These are phyloP conservation scores for Penicillium sp. DNA, from an alignment of 2,329 filamentous ascomycete species.

Conservation along the genomic window DNA sequence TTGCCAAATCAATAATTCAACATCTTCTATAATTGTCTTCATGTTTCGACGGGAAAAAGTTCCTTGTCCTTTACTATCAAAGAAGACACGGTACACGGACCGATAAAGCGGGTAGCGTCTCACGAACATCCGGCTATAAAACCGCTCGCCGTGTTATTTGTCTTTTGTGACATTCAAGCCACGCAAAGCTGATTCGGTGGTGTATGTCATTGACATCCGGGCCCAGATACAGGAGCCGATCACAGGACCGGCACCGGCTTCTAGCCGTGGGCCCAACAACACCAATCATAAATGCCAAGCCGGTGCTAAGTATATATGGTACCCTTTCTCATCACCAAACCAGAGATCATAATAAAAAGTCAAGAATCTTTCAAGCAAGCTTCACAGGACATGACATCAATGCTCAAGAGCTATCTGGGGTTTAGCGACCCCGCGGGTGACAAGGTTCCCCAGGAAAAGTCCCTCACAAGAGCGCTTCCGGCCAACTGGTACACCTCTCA, in stretches of 20 bases:
- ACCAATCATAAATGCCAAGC: neutral
- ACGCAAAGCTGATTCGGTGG: neutral
- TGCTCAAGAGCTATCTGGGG: slow-evolving; percentile 3
- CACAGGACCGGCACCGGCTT: neutral
- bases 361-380: neutral
- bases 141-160: neutral
- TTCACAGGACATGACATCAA: neutral
- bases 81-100: neutral
- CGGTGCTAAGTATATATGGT: neutral
- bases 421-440: slow-evolving; percentile 1
- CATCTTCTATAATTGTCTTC: neutral
- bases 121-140: neutral
- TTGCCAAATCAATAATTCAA: too few species aligned
- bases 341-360: neutral
- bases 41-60: neutral
- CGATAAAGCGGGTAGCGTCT: neutral
- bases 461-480: neutral
- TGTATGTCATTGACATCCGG: neutral
- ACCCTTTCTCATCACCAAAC: neutral
- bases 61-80: neutral
- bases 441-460: neutral
- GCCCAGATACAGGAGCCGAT: neutral
- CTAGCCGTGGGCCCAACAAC: neutral
- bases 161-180: neutral
- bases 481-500: slow-evolving; percentile 36